These are phyloP conservation scores for Paecilomyces sp. DNA, from an alignment of 2,329 filamentous ascomycete genomes.

Conservation along the genomic window DNA sequence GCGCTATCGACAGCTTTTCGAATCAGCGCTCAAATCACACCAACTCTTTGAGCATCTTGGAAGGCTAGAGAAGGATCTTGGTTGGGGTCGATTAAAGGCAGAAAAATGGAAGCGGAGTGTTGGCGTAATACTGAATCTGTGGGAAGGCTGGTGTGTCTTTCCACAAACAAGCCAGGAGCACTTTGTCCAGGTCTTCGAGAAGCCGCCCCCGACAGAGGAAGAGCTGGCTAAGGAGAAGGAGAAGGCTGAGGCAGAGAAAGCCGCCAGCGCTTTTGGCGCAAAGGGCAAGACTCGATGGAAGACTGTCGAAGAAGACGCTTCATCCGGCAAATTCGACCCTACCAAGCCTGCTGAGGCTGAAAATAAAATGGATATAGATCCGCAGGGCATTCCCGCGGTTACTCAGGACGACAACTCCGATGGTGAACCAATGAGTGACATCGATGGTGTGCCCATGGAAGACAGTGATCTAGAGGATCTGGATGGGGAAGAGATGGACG, in stretches of 20 bases:
- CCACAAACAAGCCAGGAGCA: constrained; percentile 64
- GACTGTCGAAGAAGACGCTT: constrained; percentile 37
- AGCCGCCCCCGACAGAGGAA: constrained; percentile 52
- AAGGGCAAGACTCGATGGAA: constrained; percentile 41
- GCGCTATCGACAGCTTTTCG: constrained; percentile 77
- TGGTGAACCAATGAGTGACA: constrained; percentile 34
- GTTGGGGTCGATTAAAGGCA: constrained; percentile 73
- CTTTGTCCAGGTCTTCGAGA: constrained; percentile 64
- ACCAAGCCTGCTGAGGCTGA: constrained; percentile 15
- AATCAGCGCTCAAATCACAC: constrained; percentile 59
- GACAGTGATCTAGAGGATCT: constrained; percentile 44
- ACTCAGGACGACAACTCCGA: constrained; percentile 38
- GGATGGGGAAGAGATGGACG: constrained; percentile 36
- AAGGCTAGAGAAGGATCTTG: constrained; percentile 60
- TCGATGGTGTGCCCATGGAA: constrained; percentile 41
- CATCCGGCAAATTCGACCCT: constrained; percentile 22
- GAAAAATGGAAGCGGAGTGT: constrained; percentile 82
- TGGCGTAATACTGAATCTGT: constrained; percentile 60
- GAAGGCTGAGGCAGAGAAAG: constrained; percentile 34
- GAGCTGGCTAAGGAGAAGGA: constrained; percentile 38
- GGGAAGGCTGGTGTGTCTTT: constrained; percentile 62
- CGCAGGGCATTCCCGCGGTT: constrained; percentile 20
- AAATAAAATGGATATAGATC: constrained; percentile 26
- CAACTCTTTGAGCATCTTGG: constrained; percentile 71
- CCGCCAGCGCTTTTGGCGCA: constrained; percentile 22